Conservation (phyloP, 495 filamentous ascomycete species). For the Penicillium egyptiacum region DNA sequence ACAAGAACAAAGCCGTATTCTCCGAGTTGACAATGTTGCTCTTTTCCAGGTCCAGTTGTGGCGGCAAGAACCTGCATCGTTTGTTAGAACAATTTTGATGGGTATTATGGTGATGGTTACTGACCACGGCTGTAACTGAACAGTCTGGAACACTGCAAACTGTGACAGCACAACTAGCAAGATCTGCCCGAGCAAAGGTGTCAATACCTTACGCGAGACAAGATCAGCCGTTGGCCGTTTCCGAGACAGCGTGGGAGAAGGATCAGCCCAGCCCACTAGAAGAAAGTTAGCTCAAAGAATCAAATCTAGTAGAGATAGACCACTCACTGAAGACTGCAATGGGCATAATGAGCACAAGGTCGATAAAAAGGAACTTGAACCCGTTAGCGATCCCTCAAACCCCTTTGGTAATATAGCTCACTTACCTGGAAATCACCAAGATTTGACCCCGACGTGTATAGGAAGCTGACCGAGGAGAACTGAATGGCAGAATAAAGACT, state of each 20-base stretch:
- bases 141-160: constrained; percentile 65
- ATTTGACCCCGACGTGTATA: constrained; percentile 94
- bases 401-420: not conserved
- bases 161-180: constrained; percentile 78
- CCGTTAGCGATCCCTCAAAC: constrained; percentile 20
- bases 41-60: constrained; percentile 68
- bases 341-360: constrained; percentile 87
- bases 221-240: constrained; percentile 92
- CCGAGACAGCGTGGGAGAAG: constrained; percentile 71
- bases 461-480: constrained; percentile 97
- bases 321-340: constrained; percentile 90
- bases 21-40: constrained; percentile 87
- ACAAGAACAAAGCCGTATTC: constrained; percentile 84
- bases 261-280: constrained; percentile 89
- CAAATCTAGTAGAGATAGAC: not conserved
- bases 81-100: constrained; percentile 11
- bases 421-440: constrained; percentile 90
- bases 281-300: constrained; percentile 5
- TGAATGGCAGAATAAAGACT: constrained; percentile 98
- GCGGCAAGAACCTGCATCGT: constrained; percentile 69
- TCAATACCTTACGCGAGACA: constrained; percentile 89
- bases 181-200: constrained; percentile 87
- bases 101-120: constrained; percentile 7
- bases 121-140: constrained; percentile 77
- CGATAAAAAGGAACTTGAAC: constrained; percentile 83